Percentiles rank a stretch among this genome's conserved stretches.
These are phyloP conservation scores for Alternaria atra DNA, from an alignment of 2,329 filamentous ascomycete genomes.

Conservation along the genomic window DNA sequence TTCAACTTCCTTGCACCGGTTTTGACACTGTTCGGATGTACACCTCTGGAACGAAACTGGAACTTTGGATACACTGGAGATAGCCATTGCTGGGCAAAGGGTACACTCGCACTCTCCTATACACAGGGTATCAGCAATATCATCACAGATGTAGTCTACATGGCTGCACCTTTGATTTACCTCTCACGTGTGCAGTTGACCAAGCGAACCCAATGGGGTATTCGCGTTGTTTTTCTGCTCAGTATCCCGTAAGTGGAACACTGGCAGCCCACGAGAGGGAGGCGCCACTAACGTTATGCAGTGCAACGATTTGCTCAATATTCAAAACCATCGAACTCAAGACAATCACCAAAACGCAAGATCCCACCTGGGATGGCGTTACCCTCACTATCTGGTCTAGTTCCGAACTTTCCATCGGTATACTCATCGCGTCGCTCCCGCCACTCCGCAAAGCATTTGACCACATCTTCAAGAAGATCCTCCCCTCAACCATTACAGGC, in stretches of 20 bases:
- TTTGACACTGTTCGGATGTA: slow-evolving; percentile 37
- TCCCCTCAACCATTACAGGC: slow-evolving; percentile 24
- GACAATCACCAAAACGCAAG: slow-evolving; percentile 27
- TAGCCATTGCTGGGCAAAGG: slow-evolving; percentile 35
- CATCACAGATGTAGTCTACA: slow-evolving; percentile 41
- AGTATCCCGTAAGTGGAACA: slow-evolving; percentile 35
- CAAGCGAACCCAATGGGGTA: slow-evolving; percentile 38
- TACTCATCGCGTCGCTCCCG: slow-evolving; percentile 34
- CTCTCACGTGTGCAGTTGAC: slow-evolving; percentile 35
- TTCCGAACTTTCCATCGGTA: slow-evolving; percentile 34
- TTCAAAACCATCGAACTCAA: slow-evolving; percentile 41
- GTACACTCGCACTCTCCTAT: slow-evolving; percentile 32
- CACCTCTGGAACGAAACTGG: slow-evolving; percentile 40
- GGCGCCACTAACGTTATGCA: slow-evolving; percentile 7
- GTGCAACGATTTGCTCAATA: slow-evolving; percentile 39
- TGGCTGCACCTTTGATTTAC: slow-evolving; percentile 40
- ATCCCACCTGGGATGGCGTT: slow-evolving; percentile 39
- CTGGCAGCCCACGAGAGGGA: neutral
- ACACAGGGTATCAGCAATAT: slow-evolving; percentile 40
- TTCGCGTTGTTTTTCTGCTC: slow-evolving; percentile 40
- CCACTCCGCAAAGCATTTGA: slow-evolving; percentile 41
- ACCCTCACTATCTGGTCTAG: slow-evolving; percentile 38
- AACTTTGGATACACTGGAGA: slow-evolving; percentile 26
- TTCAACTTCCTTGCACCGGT: slow-evolving; percentile 41
- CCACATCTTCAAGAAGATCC: slow-evolving; percentile 24